phyloP scores from a whole-genome alignment of 2,329 filamentous ascomycete genomes.

The Emydomyces testavorans region DNA sequence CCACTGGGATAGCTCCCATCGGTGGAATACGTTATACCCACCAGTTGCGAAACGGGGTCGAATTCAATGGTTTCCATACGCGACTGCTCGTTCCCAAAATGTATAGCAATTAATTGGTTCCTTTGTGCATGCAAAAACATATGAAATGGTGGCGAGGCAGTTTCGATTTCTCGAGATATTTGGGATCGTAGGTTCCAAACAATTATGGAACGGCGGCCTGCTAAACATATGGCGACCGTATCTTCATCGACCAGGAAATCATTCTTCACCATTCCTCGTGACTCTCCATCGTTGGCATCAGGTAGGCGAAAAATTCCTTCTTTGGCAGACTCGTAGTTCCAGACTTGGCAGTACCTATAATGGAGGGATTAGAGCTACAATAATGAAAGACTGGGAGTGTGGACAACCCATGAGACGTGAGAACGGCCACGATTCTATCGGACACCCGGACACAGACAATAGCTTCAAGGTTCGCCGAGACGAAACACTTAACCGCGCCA shows the following conservation, averaged over 20 bases:
- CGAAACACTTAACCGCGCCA: not conserved
- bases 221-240: constrained; percentile 19
- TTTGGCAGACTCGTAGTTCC: constrained; percentile 20
- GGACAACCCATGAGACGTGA: constrained; percentile 21
- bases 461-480: not conserved
- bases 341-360: constrained; percentile 25
- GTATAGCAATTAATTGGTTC: not conserved
- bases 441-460: constrained; percentile 17
- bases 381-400: constrained; percentile 10
- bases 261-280: not conserved
- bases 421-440: constrained; percentile 17
- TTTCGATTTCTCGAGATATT: constrained; percentile 5
- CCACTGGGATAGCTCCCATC: not conserved
- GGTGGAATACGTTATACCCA: not conserved
- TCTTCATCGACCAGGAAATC: constrained; percentile 18
- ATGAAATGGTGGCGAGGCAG: not conserved
- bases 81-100: not conserved
- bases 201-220: not conserved
- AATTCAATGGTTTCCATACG: not conserved
- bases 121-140: constrained; percentile 1
- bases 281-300: constrained; percentile 9
- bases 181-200: constrained; percentile 21
- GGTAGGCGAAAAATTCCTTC: constrained; percentile 23
- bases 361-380: not conserved
- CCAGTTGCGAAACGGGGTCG: not conserved